phyloP scores from a whole-genome alignment of 768 basidiomycete species.

The Kwoniella shandongensis region DNA sequence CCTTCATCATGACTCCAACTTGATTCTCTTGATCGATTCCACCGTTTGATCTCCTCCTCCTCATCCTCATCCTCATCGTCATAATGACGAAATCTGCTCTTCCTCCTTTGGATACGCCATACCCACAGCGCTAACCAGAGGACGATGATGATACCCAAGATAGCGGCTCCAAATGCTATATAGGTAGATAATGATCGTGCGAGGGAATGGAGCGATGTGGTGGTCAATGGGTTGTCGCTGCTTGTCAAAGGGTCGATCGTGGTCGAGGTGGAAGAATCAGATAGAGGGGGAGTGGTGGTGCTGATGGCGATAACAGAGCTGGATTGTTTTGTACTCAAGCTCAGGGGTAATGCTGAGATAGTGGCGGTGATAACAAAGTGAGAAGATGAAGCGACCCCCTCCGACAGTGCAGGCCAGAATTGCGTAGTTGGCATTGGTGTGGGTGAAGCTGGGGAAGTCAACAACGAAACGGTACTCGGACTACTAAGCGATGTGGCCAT shows the following conservation, averaged over 20 bases:
- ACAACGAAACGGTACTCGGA: too few relatives aligned
- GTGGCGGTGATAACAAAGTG: too few relatives aligned
- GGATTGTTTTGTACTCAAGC: too few relatives aligned
- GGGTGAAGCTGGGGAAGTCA: too few relatives aligned
- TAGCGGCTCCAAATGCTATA: not conserved
- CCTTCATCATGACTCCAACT: not conserved
- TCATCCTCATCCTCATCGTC: not conserved
- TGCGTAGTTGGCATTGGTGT: too few relatives aligned
- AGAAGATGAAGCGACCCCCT: too few relatives aligned
- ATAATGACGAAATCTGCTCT: not conserved
- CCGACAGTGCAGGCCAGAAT: too few relatives aligned
- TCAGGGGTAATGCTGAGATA: too few relatives aligned
- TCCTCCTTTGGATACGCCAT: not conserved
- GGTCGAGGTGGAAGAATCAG: conserved; percentile 16
- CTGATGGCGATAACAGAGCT: too few relatives aligned
- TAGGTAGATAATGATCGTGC: not conserved
- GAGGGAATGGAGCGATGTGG: not conserved
- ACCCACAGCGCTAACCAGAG: not conserved
- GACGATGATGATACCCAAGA: not conserved
- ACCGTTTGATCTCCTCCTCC: too few relatives aligned
- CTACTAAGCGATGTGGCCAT: too few relatives aligned
- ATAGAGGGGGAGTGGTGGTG: too few relatives aligned
- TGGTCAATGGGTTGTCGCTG: conserved; percentile 56
- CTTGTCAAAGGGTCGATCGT: conserved; percentile 58
- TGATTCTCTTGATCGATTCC: not conserved